phyloP scores from a whole-genome alignment of 257 asterid genomes.

The Nicotiana paniculata region DNA sequence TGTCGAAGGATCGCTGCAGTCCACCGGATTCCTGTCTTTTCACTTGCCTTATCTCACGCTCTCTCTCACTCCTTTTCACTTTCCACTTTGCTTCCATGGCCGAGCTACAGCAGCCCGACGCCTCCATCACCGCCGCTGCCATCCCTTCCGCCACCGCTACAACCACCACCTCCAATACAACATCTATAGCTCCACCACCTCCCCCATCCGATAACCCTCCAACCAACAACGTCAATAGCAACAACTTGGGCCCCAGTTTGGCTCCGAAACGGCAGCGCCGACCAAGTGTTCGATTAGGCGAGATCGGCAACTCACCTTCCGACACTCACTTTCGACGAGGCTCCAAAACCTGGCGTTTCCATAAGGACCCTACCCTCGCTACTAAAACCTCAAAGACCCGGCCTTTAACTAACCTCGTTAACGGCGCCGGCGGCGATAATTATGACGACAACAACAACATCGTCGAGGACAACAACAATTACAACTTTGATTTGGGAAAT shows the following conservation, averaged over 20 bases:
- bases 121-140: slow-evolving; percentile 31
- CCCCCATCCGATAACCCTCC: slow-evolving; percentile 37
- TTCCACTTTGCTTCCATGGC: slow-evolving; percentile 38
- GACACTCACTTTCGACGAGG: slow-evolving; percentile 58
- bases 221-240: slow-evolving; percentile 12
- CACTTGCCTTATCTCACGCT: slow-evolving; percentile 12
- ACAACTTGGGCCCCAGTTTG: slow-evolving; percentile 31
- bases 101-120: slow-evolving; percentile 56
- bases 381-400: slow-evolving; percentile 79
- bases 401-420: slow-evolving; percentile 83
- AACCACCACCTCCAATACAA: slow-evolving; percentile 7
- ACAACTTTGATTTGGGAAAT: slow-evolving; percentile 27
- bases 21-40: not conserved
- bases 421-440: slow-evolving; percentile 35
- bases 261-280: slow-evolving; percentile 95
- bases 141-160: slow-evolving; percentile 22
- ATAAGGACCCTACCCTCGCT: slow-evolving; percentile 69
- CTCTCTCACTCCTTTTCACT: slow-evolving; percentile 17
- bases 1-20: not conserved
- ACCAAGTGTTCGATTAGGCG: slow-evolving; percentile 95
- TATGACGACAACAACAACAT: slow-evolving; percentile 37
- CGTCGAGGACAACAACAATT: slow-evolving; percentile 21
- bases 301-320: slow-evolving; percentile 78
- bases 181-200: slow-evolving; percentile 19
- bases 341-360: slow-evolving; percentile 64